Evolutionary conservation across 1,139 yeast species (phyloP).

Genomic region (Sugiyamaella pinicola): DNA sequence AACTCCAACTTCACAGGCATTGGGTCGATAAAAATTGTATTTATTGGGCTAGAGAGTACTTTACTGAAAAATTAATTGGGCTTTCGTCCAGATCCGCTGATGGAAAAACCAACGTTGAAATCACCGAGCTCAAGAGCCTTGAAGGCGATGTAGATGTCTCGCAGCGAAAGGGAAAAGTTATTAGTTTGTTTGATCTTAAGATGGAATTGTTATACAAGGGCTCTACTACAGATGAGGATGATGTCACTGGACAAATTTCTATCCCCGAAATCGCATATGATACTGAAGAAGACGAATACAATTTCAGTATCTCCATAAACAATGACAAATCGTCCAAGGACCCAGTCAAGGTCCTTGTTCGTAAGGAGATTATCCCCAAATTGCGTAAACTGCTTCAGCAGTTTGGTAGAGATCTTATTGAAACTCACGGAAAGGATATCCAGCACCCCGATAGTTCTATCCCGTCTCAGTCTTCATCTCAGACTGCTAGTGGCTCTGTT

Average conservation of each 20-base stretch:
- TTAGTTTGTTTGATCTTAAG: slow-evolving; percentile 82
- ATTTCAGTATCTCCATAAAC: slow-evolving; percentile 74
- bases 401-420: slow-evolving; percentile 78
- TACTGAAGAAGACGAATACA: slow-evolving; percentile 79
- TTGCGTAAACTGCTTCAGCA: slow-evolving; percentile 59
- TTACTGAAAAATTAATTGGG: slow-evolving; percentile 60
- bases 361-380: slow-evolving; percentile 66
- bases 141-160: slow-evolving; percentile 97
- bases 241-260: slow-evolving; percentile 64
- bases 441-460: slow-evolving; percentile 60
- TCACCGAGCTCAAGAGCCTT: slow-evolving; percentile 63
- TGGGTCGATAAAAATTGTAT: slow-evolving; percentile 99
- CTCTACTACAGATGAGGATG: slow-evolving; percentile 43
- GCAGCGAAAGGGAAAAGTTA: slow-evolving; percentile 95
- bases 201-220: slow-evolving; percentile 66
- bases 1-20: slow-evolving; percentile 54
- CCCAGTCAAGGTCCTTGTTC: slow-evolving; percentile 55
- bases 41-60: slow-evolving; percentile 83
- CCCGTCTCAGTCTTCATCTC: slow-evolving; percentile 61
- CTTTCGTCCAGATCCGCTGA: slow-evolving; percentile 46
- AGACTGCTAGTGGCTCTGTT: slow-evolving; percentile 23
- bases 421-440: slow-evolving; percentile 78
- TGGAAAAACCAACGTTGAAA: slow-evolving; percentile 46
- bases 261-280: slow-evolving; percentile 97
- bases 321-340: slow-evolving; percentile 53